These are phyloP conservation scores for Trametes meyenii DNA, from an alignment of 768 basidiomycete genomes.

Conservation along the genomic window DNA sequence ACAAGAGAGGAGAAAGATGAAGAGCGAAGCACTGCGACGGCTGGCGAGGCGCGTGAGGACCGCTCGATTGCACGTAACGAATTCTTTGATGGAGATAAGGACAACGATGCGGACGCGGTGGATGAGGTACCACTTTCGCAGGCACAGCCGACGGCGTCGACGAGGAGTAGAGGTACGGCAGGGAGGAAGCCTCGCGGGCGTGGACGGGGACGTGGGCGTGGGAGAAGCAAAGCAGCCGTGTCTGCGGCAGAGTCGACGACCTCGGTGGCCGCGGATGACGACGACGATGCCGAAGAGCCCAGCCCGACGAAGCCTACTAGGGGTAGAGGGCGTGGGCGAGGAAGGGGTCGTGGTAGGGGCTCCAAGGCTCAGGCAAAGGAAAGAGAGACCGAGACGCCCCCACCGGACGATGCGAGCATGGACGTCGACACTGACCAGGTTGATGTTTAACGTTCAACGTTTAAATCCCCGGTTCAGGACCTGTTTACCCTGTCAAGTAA, in stretches of 20 bases:
- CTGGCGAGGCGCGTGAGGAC: slow-evolving; percentile 59
- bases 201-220: slow-evolving; percentile 36
- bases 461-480: background rate
- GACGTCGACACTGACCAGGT: slow-evolving; percentile 23
- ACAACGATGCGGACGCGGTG: slow-evolving; percentile 54
- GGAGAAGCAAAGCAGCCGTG: slow-evolving; percentile 30
- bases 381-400: slow-evolving; percentile 24
- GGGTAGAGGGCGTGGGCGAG: slow-evolving; percentile 34
- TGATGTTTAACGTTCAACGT: background rate
- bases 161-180: slow-evolving; percentile 15
- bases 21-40: slow-evolving; percentile 57
- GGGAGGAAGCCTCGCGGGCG: slow-evolving; percentile 31
- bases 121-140: slow-evolving; percentile 9
- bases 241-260: slow-evolving; percentile 25
- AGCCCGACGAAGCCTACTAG: slow-evolving; percentile 33
- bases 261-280: slow-evolving; percentile 41
- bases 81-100: slow-evolving; percentile 73
- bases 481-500: background rate
- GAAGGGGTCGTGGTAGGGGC: slow-evolving; percentile 39
- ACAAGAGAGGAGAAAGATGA: slow-evolving; percentile 72
- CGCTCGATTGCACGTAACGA: slow-evolving; percentile 62
- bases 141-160: slow-evolving; percentile 33
- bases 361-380: slow-evolving; percentile 21
- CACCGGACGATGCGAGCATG: slow-evolving; percentile 22
- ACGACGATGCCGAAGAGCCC: slow-evolving; percentile 42